These are phyloP conservation scores for Talaromyces funiculosus DNA, from an alignment of 2,329 filamentous ascomycete species.

Conservation along the genomic window DNA sequence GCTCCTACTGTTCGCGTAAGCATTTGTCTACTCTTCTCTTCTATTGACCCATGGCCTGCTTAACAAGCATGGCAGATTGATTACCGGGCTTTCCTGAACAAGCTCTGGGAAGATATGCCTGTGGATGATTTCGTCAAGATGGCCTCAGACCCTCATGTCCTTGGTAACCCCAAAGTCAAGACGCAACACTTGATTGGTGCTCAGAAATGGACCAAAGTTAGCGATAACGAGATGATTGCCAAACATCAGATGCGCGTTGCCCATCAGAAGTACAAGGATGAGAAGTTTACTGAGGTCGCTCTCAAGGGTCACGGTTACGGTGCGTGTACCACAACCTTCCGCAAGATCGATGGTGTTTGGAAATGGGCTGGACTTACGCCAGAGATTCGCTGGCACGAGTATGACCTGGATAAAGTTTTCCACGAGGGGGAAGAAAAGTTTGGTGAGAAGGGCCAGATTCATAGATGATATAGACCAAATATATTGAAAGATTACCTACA, in stretches of 20 bases:
- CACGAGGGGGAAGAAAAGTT: background rate
- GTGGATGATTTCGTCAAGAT: constrained; percentile 5
- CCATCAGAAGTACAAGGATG: constrained; percentile 53
- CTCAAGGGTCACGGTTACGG: constrained; percentile 54
- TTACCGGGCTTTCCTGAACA: background rate
- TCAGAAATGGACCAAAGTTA: constrained; percentile 20
- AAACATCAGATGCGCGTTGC: constrained; percentile 43
- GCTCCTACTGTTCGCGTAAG: constrained; percentile 8
- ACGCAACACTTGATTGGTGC: constrained; percentile 20
- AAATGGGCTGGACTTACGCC: constrained; percentile 27
- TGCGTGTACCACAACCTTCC: constrained; percentile 23
- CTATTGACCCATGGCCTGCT: too few species aligned
- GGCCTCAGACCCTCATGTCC: constrained; percentile 9
- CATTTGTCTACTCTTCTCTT: background rate
- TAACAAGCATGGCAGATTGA: constrained; percentile 6
- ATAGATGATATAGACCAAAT: background rate
- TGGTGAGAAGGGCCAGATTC: background rate
- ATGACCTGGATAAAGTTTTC: constrained; percentile 6
- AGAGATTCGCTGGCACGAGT: constrained; percentile 24
- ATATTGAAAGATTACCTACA: background rate
- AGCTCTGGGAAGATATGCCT: constrained; percentile 13
- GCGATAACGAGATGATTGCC: constrained; percentile 23
- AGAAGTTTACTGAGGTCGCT: constrained; percentile 38
- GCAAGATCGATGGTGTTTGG: constrained; percentile 27
- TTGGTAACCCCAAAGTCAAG: constrained; percentile 16